Percentiles rank a stretch among this genome's conserved stretches.
Evolutionary conservation across 495 filamentous ascomycete species (phyloP).

Genomic region (Neurospora sp.): DNA sequence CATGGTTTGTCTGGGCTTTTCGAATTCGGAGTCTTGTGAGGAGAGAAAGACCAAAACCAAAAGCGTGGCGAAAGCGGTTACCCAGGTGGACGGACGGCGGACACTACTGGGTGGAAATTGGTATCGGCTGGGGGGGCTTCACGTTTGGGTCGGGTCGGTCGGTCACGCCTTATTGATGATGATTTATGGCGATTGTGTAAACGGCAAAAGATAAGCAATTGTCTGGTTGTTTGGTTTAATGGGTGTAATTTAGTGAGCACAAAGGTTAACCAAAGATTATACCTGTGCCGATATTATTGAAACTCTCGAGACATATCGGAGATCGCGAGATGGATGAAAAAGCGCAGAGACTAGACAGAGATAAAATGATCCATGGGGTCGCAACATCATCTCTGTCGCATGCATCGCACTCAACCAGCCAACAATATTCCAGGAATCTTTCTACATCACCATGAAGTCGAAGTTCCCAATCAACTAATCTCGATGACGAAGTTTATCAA

Average conservation of each 20-base stretch:
- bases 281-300: neutral
- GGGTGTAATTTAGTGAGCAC: neutral
- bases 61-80: neutral
- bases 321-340: too few relatives aligned
- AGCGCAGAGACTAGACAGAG: too few relatives aligned
- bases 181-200: neutral
- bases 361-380: neutral
- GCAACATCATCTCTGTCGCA: neutral
- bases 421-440: neutral
- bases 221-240: neutral
- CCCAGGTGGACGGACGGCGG: neutral
- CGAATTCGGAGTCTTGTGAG: neutral
- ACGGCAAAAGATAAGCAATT: neutral
- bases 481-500: neutral
- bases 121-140: neutral
- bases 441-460: too few relatives aligned
- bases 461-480: too few relatives aligned
- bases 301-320: too few relatives aligned
- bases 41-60: neutral
- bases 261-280: neutral
- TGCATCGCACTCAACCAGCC: neutral
- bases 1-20: neutral
- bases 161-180: neutral
- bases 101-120: neutral
- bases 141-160: neutral